A percentile compares a stretch with the other conserved stretches of the same genome.
Evolutionary conservation across 768 basidiomycete genomes (phyloP).

Genomic region (Tephrocybe sp.): DNA sequence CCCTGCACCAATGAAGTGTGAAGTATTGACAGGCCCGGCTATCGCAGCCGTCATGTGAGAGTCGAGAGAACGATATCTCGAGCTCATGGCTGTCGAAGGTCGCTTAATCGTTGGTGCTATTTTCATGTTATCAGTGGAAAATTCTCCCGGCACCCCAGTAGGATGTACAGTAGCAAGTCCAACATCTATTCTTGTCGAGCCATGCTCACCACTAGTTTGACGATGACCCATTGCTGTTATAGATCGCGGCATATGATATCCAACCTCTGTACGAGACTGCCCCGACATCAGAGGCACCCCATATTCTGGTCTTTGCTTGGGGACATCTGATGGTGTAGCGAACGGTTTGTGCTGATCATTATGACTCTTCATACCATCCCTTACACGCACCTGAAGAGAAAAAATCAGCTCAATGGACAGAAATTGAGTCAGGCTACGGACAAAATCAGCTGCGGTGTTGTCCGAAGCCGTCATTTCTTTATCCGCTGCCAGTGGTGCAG

Average conservation of each 20-base stretch:
- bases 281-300: constrained; percentile 1
- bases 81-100: constrained; percentile 14
- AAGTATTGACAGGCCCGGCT: neutral
- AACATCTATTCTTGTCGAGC: neutral
- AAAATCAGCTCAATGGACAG: neutral
- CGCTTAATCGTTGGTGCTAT: constrained; percentile 7
- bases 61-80: constrained; percentile 5
- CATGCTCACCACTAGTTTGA: constrained; percentile 7
- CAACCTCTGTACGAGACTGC: neutral
- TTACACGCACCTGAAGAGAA: neutral
- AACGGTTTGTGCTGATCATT: neutral
- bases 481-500: too few relatives aligned
- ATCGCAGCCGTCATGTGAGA: neutral
- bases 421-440: too few relatives aligned
- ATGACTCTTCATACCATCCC: neutral
- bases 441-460: too few relatives aligned
- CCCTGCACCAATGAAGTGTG: neutral
- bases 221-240: constrained; percentile 17
- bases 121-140: neutral
- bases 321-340: neutral
- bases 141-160: neutral
- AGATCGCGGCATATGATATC: constrained; percentile 9
- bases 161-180: neutral
- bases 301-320: constrained; percentile 11
- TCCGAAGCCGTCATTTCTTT: too few relatives aligned